Evolutionary conservation across 2,329 filamentous ascomycete genomes (phyloP).

Genomic region (Xylariales sp.): DNA sequence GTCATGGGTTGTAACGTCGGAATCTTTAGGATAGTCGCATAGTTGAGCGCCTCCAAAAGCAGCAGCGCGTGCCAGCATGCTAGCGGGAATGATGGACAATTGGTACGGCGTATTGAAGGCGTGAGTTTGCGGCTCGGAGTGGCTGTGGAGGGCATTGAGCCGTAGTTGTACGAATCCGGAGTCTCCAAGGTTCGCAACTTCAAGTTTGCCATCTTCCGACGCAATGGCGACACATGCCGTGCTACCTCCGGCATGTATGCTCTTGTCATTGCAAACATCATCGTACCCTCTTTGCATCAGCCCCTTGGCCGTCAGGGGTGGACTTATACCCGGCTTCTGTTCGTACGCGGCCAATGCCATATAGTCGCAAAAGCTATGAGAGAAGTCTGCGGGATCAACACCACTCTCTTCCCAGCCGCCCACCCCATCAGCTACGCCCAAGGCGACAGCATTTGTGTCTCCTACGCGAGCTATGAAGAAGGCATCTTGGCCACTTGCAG

Average conservation of each 20-base stretch:
- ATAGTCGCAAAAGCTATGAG: slow-evolving; percentile 86
- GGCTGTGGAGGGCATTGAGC: slow-evolving; percentile 77
- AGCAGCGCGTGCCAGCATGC: slow-evolving; percentile 71
- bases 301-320: slow-evolving; percentile 54
- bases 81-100: slow-evolving; percentile 78
- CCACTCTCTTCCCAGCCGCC: slow-evolving; percentile 92
- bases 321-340: slow-evolving; percentile 33
- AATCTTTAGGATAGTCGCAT: slow-evolving; percentile 78
- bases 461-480: slow-evolving; percentile 89
- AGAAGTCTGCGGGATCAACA: slow-evolving; percentile 92
- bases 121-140: slow-evolving; percentile 85
- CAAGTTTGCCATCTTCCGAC: slow-evolving; percentile 66
- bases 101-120: slow-evolving; percentile 98
- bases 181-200: slow-evolving; percentile 92
- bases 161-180: slow-evolving; percentile 88
- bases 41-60: slow-evolving; percentile 80
- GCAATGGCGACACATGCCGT: slow-evolving; percentile 87
- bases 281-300: slow-evolving; percentile 85
- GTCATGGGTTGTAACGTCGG: slow-evolving; percentile 69
- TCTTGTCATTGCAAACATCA: slow-evolving; percentile 67
- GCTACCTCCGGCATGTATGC: slow-evolving; percentile 77
- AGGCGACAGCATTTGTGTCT: slow-evolving; percentile 65
- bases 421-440: slow-evolving; percentile 91
- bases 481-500: slow-evolving; percentile 86
- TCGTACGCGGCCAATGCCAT: slow-evolving; percentile 75